phyloP scores from a whole-genome alignment of 768 basidiomycete genomes.

The Favolaschia claudopus region DNA sequence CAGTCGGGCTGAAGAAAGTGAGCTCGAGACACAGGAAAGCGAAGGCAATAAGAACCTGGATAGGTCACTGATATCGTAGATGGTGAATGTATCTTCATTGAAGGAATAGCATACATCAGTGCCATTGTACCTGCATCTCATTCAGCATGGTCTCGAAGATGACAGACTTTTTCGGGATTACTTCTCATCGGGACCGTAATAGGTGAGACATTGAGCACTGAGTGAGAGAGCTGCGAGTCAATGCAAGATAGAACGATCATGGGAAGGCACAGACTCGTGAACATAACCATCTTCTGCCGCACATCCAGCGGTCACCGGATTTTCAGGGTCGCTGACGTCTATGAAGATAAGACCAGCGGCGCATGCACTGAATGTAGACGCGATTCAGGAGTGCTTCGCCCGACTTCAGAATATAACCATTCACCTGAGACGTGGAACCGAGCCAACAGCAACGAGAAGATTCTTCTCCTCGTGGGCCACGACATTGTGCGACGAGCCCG shows the following conservation, averaged over 20 bases:
- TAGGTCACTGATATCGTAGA: constrained; percentile 27
- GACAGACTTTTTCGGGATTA: too few species aligned
- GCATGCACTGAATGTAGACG: constrained; percentile 14
- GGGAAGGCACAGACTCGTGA: constrained; percentile 30
- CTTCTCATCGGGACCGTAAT: constrained; percentile 36
- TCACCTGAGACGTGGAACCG: constrained; percentile 29
- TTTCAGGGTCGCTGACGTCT: constrained; percentile 36
- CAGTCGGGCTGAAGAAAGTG: constrained; percentile 20
- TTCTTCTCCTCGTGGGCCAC: constrained; percentile 34
- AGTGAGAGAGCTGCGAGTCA: neutral
- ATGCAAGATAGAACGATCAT: neutral
- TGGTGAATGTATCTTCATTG: constrained; percentile 40
- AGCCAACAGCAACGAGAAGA: constrained; percentile 36
- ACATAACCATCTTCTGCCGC: constrained; percentile 40
- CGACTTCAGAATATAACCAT: neutral
- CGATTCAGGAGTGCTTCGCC: neutral
- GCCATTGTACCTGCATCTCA: constrained; percentile 37
- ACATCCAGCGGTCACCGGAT: constrained; percentile 32
- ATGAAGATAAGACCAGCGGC: constrained; percentile 38
- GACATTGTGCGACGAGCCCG: constrained; percentile 39
- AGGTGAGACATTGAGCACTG: constrained; percentile 38
- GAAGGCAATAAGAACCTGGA: neutral
- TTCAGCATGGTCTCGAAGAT: too few species aligned
- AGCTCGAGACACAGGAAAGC: neutral
- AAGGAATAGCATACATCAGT: constrained; percentile 39